Conservation (phyloP, 257 asterid species). For the Coffea canephora region DNA sequence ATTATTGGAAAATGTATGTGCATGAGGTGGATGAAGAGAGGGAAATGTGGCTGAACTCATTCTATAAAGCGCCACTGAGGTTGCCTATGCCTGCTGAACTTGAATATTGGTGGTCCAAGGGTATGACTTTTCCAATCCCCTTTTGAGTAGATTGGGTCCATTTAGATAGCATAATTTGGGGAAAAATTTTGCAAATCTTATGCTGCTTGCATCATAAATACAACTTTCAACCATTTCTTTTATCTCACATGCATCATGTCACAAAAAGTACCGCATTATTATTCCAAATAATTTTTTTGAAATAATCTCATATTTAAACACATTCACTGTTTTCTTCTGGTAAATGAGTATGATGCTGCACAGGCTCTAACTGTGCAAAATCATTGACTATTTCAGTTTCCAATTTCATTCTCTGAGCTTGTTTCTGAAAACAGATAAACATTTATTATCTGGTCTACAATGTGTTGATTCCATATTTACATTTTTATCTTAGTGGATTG, state of each 20-base stretch:
- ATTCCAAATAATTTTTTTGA: no score
- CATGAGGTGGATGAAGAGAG: constrained; percentile 90
- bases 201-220: no score
- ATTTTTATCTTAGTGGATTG: background rate
- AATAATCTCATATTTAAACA: no score
- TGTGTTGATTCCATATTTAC: no score
- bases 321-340: background rate
- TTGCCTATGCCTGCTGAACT: constrained; percentile 98
- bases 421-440: background rate
- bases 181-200: no score
- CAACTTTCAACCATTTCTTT: no score
- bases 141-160: background rate
- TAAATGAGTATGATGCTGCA: background rate
- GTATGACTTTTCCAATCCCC: constrained; percentile 25
- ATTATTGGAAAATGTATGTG: constrained; percentile 83
- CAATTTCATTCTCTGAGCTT: background rate
- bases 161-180: no score
- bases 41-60: constrained; percentile 95
- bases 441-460: background rate
- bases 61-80: constrained; percentile 85
- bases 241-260: no score
- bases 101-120: constrained; percentile 86
- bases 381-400: background rate
- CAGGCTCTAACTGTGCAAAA: background rate
- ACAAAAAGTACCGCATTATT: no score